phyloP scores from a whole-genome alignment of 2,329 filamentous ascomycete species.

The Aureobasidium leucospermi region DNA sequence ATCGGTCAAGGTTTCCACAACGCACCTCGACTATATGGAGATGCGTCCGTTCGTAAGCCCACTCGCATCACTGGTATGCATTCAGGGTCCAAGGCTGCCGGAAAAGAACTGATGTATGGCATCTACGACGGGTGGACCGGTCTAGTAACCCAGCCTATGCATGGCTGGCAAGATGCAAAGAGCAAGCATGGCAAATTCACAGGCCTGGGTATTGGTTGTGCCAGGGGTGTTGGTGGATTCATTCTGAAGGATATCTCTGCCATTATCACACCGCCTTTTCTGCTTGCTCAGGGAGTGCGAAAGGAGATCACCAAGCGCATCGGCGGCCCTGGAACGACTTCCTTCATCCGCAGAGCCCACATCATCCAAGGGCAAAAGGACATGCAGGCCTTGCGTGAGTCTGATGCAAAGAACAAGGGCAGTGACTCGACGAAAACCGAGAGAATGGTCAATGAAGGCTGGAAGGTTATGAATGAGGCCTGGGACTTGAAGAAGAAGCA shows the following conservation, averaged over 20 bases:
- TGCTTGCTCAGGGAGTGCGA: constrained; percentile 74
- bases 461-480: constrained; percentile 27
- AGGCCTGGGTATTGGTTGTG: constrained; percentile 51
- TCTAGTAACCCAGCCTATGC: constrained; percentile 68
- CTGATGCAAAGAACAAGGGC: constrained; percentile 15
- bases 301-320: constrained; percentile 60
- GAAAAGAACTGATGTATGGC: constrained; percentile 53
- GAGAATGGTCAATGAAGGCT: constrained; percentile 22
- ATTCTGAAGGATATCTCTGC: constrained; percentile 74
- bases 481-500: constrained; percentile 24
- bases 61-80: constrained; percentile 72
- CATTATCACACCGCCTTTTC: constrained; percentile 60
- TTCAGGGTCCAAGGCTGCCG: constrained; percentile 69
- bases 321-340: constrained; percentile 23
- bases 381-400: constrained; percentile 18
- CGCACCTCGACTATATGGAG: constrained; percentile 75
- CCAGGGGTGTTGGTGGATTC: constrained; percentile 74
- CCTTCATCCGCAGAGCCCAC: constrained; percentile 24
- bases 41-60: constrained; percentile 68
- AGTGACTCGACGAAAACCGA: constrained; percentile 18
- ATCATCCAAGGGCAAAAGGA: constrained; percentile 27
- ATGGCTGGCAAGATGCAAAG: constrained; percentile 53
- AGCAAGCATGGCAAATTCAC: constrained; percentile 23
- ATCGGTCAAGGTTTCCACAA: constrained; percentile 85
- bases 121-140: constrained; percentile 78